phyloP scores from a whole-genome alignment of 495 filamentous ascomycete genomes.

The Cryomyces minteri region DNA sequence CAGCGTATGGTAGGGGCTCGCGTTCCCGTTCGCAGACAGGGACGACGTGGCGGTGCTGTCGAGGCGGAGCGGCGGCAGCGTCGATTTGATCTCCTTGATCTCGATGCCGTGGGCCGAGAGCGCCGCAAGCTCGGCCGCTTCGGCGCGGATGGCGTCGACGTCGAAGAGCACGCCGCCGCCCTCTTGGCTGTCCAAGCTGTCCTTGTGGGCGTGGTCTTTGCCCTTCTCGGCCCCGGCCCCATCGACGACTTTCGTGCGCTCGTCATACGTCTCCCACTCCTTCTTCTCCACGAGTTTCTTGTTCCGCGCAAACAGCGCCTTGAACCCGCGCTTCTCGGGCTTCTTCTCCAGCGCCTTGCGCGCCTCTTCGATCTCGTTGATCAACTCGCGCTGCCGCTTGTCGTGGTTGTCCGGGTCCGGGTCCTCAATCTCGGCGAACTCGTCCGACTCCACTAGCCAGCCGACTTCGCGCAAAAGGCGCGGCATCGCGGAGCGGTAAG shows the following conservation, averaged over 20 bases:
- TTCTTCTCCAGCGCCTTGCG: conserved; percentile 65
- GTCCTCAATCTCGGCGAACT: conserved; percentile 95
- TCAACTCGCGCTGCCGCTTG: conserved; percentile 77
- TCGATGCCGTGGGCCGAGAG: conserved; percentile 43
- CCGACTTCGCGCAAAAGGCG: conserved; percentile 66
- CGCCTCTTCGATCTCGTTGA: conserved; percentile 91
- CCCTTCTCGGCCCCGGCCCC: not conserved
- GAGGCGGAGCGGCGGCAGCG: conserved; percentile 75
- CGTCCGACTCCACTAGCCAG: conserved; percentile 79
- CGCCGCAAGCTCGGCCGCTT: conserved; percentile 50
- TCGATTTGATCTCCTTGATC: conserved; percentile 70
- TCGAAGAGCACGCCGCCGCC: conserved; percentile 66
- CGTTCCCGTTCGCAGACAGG: conserved; percentile 4
- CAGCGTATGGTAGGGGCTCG: conserved; percentile 21
- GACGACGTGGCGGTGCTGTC: conserved; percentile 21
- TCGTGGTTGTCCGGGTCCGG: conserved; percentile 88
- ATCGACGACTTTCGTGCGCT: conserved; percentile 19
- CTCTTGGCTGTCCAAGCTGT: conserved; percentile 7
- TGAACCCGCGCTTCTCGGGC: conserved; percentile 50
- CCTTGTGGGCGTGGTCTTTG: conserved; percentile 24
- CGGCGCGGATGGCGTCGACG: conserved; percentile 71
- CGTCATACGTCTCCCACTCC: conserved; percentile 89
- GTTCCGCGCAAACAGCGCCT: conserved; percentile 49
- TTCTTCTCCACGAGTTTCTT: conserved; percentile 56
- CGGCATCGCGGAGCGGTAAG: conserved; percentile 84